Conservation (phyloP, 345 rosid genomes). For the Gossypium australe region DNA sequence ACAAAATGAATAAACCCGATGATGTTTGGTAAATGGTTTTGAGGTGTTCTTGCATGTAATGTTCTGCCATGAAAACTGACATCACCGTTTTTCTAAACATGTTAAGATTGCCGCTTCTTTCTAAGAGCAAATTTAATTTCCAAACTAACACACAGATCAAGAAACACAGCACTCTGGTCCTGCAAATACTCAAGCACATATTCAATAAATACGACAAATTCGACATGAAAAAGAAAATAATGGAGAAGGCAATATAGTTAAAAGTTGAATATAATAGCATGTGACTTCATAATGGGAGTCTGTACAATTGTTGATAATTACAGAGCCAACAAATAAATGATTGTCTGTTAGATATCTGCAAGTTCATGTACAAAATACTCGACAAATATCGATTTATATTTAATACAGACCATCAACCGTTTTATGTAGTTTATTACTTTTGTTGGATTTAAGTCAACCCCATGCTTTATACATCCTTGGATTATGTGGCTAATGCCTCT, state of each 20-base stretch:
- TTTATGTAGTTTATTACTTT: conserved; percentile 12
- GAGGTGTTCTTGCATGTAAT: too few relatives aligned
- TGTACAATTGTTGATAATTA: conserved; percentile 22
- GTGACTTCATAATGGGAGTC: conserved; percentile 8
- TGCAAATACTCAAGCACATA: too few relatives aligned
- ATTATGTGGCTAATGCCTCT: conserved; percentile 47
- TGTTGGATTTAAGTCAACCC: neutral
- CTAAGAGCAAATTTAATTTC: too few relatives aligned
- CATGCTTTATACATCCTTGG: conserved; percentile 7
- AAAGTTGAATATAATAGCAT: conserved; percentile 1
- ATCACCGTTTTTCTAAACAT: too few relatives aligned
- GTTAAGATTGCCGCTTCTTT: too few relatives aligned
- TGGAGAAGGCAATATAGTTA: neutral
- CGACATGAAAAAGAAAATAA: neutral
- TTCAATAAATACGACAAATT: too few relatives aligned
- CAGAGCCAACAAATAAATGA: conserved; percentile 34
- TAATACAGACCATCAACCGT: conserved; percentile 28
- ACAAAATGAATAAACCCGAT: too few relatives aligned
- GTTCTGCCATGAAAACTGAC: too few relatives aligned
- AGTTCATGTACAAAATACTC: conserved; percentile 42
- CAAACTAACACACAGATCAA: neutral
- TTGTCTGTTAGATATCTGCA: conserved; percentile 38
- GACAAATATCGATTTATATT: conserved; percentile 28
- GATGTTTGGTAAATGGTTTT: too few relatives aligned
- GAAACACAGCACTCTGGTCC: neutral